Conservation (phyloP, 768 basidiomycete species). For the Pilatotrama ljubarskyi region DNA sequence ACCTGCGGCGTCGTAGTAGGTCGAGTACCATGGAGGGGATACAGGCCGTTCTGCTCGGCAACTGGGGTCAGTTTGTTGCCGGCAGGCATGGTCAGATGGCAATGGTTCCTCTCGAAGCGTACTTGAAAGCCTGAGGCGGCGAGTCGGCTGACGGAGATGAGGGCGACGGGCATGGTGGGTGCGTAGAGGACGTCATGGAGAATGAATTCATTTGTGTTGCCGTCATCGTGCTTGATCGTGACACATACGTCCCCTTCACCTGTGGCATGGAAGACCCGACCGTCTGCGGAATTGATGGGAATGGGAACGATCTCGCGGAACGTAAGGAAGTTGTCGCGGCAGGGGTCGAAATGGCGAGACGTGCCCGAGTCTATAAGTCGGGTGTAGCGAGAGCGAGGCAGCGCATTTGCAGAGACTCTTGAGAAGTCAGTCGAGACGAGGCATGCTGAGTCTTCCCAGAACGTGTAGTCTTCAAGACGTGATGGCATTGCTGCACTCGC, state of each 20-base stretch:
- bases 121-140: constrained; percentile 22
- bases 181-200: constrained; percentile 26
- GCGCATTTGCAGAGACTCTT: too few relatives aligned
- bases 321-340: constrained; percentile 9
- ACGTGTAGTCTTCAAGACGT: too few relatives aligned
- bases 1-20: neutral
- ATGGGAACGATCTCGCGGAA: constrained; percentile 18
- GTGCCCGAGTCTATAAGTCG: constrained; percentile 23
- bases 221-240: constrained; percentile 23
- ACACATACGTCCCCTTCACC: constrained; percentile 25
- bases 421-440: too few relatives aligned
- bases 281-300: constrained; percentile 30
- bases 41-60: constrained; percentile 24
- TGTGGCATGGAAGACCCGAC: constrained; percentile 23
- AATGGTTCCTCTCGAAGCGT: constrained; percentile 16
- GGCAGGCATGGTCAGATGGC: constrained; percentile 14
- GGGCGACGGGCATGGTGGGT: constrained; percentile 25
- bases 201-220: neutral
- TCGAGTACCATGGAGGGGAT: constrained; percentile 5
- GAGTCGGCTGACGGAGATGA: constrained; percentile 24
- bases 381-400: neutral
- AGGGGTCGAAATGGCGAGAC: constrained; percentile 20
- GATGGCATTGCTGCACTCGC: too few relatives aligned
- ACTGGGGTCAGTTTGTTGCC: constrained; percentile 7
- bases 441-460: too few relatives aligned